Percentiles rank a stretch among this genome's conserved stretches.
Conservation (phyloP, 352 stramenopile species). For the Pythium oligandrum region DNA sequence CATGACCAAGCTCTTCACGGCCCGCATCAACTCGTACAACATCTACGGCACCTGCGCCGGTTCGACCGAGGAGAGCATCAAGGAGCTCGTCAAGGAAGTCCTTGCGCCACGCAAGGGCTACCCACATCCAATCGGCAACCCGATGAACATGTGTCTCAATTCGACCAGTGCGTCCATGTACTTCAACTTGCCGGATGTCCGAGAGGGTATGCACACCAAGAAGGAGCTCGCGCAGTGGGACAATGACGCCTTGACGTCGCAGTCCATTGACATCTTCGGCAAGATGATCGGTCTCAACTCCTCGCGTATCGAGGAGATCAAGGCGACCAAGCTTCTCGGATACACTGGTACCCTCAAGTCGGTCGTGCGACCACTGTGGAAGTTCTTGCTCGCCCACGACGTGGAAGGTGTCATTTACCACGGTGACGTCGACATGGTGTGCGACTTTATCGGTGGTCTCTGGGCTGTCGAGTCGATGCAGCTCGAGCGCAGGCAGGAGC, state of each 20-base stretch:
- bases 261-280: slow-evolving; percentile 28
- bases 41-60: slow-evolving; percentile 54
- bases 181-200: slow-evolving; percentile 65
- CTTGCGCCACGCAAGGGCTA: slow-evolving; percentile 32
- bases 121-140: slow-evolving; percentile 65
- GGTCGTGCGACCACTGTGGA: slow-evolving; percentile 58
- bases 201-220: slow-evolving; percentile 74
- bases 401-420: slow-evolving; percentile 67
- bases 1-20: slow-evolving; percentile 28
- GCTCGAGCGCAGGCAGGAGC: slow-evolving; percentile 32
- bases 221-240: slow-evolving; percentile 34
- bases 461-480: slow-evolving; percentile 69
- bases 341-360: slow-evolving; percentile 41
- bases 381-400: slow-evolving; percentile 35
- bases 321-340: slow-evolving; percentile 33
- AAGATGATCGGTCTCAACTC: slow-evolving; percentile 31
- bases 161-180: slow-evolving; percentile 55
- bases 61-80: slow-evolving; percentile 40
- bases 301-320: slow-evolving; percentile 24
- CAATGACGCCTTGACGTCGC: slow-evolving; percentile 37
- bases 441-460: slow-evolving; percentile 57
- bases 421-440: slow-evolving; percentile 66
- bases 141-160: slow-evolving; percentile 64
- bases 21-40: slow-evolving; percentile 64
- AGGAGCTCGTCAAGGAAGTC: slow-evolving; percentile 36